These are phyloP conservation scores for Davidsoniella australis DNA, from an alignment of 2,329 filamentous ascomycete genomes.

Conservation along the genomic window DNA sequence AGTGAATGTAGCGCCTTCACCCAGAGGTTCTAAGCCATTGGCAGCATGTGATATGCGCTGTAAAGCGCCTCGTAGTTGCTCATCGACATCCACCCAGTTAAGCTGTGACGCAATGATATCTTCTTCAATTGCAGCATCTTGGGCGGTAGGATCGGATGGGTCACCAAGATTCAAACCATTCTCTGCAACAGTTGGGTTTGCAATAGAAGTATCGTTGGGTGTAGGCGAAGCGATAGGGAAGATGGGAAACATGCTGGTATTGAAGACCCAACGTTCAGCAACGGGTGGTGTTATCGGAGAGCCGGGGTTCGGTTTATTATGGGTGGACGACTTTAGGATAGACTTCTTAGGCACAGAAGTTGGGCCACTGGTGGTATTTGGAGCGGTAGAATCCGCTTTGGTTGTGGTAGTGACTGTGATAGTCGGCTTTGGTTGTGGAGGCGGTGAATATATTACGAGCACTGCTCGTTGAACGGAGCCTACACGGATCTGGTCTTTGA, in stretches of 20 bases:
- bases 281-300: slow-evolving; percentile 15
- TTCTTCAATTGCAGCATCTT: slow-evolving; percentile 14
- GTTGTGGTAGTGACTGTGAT: neutral
- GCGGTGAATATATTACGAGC: slow-evolving; percentile 27
- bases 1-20: slow-evolving; percentile 53
- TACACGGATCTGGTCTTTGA: slow-evolving; percentile 50
- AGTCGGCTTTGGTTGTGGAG: slow-evolving; percentile 11
- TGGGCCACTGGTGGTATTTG: slow-evolving; percentile 30
- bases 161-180: neutral
- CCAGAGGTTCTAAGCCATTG: slow-evolving; percentile 38
- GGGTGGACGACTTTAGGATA: slow-evolving; percentile 11
- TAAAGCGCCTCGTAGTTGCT: slow-evolving; percentile 54
- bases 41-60: slow-evolving; percentile 43
- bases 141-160: slow-evolving; percentile 4
- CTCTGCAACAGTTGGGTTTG: neutral
- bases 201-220: slow-evolving; percentile 19
- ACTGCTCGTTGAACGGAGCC: slow-evolving; percentile 30
- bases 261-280: slow-evolving; percentile 11
- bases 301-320: slow-evolving; percentile 20
- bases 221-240: neutral
- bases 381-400: neutral
- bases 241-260: slow-evolving; percentile 6
- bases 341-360: neutral
- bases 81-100: slow-evolving; percentile 46
- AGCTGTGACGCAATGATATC: slow-evolving; percentile 17